These are phyloP conservation scores for Penicillium thymicola DNA, from an alignment of 2,329 filamentous ascomycete genomes.

Conservation along the genomic window DNA sequence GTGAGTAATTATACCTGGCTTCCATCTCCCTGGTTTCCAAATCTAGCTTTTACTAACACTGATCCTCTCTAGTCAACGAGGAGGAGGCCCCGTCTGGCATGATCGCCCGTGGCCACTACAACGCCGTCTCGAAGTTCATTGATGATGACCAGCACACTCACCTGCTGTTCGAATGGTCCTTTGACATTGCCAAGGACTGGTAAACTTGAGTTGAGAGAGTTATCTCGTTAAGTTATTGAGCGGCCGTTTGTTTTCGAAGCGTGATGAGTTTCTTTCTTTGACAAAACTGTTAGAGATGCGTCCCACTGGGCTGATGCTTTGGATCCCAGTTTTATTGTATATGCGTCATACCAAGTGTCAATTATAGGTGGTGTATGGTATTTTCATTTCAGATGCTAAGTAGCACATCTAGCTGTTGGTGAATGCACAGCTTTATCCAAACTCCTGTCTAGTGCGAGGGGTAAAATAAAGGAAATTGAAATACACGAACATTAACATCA, in stretches of 20 bases:
- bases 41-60: neutral
- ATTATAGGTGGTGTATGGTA: slow-evolving; percentile 9
- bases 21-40: neutral
- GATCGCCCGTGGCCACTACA: slow-evolving; percentile 85
- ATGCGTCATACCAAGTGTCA: slow-evolving; percentile 7
- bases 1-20: slow-evolving; percentile 54
- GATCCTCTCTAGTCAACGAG: slow-evolving; percentile 64
- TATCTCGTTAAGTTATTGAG: slow-evolving; percentile 23
- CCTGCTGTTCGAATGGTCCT: slow-evolving; percentile 91
- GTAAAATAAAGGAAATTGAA: slow-evolving; percentile 11
- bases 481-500: slow-evolving; percentile 5
- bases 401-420: slow-evolving; percentile 23
- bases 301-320: slow-evolving; percentile 15
- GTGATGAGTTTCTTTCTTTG: slow-evolving; percentile 29
- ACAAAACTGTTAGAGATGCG: slow-evolving; percentile 29
- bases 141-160: slow-evolving; percentile 93
- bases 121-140: slow-evolving; percentile 82
- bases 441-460: slow-evolving; percentile 25
- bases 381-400: slow-evolving; percentile 8
- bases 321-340: slow-evolving; percentile 11
- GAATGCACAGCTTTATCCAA: slow-evolving; percentile 28
- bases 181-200: slow-evolving; percentile 97
- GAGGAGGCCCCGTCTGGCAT: slow-evolving; percentile 92
- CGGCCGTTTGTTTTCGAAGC: slow-evolving; percentile 25
- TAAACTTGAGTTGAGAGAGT: slow-evolving; percentile 19